phyloP scores from a whole-genome alignment of 2,329 filamentous ascomycete genomes.

The Colletotrichum cereale region DNA sequence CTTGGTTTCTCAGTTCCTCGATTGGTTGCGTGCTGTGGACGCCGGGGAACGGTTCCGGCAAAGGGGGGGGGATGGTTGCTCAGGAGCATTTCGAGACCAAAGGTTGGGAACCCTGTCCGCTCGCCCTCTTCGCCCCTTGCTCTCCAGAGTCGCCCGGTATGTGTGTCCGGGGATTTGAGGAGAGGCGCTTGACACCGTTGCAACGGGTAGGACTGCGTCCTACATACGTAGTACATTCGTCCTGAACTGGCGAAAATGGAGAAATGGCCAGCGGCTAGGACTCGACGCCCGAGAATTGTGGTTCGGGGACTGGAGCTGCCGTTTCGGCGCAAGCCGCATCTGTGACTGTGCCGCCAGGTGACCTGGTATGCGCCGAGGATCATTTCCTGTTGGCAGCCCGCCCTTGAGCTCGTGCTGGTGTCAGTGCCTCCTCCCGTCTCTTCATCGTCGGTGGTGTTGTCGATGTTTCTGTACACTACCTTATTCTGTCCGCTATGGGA shows the following conservation, averaged over 20 bases:
- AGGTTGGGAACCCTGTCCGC: background rate
- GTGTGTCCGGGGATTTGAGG: background rate
- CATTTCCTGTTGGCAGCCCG: background rate
- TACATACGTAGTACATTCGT: background rate
- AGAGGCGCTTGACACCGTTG: background rate
- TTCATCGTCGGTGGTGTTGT: background rate
- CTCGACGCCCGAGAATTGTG: constrained; percentile 18
- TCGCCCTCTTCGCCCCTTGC: background rate
- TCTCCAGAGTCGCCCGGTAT: background rate
- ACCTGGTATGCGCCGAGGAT: background rate
- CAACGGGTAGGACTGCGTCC: constrained; percentile 8
- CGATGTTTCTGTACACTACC: background rate
- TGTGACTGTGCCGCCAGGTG: constrained; percentile 10
- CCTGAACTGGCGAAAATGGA: background rate
- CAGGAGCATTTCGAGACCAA: background rate
- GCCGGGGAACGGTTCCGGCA: background rate
- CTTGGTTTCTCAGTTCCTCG: background rate
- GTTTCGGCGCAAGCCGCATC: background rate
- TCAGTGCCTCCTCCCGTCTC: background rate
- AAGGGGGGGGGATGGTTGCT: background rate
- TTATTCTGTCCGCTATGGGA: background rate
- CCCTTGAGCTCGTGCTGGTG: background rate
- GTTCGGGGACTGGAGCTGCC: background rate
- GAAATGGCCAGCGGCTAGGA: background rate
- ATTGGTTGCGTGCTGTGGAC: background rate